These are phyloP conservation scores for Nigrograna mackinnonii DNA, from an alignment of 2,329 filamentous ascomycete species.

Conservation along the genomic window DNA sequence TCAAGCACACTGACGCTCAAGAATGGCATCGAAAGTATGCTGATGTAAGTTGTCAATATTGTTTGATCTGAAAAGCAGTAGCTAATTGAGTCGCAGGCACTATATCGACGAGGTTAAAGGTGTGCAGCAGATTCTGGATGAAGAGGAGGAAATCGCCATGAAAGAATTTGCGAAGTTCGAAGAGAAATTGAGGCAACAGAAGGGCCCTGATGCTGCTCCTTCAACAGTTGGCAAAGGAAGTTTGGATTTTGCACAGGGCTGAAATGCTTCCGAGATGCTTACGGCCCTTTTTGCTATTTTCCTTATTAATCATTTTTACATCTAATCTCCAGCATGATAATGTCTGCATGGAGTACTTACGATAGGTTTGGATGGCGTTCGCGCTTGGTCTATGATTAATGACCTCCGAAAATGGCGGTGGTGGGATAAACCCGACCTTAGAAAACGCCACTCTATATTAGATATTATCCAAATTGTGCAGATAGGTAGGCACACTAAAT, in stretches of 20 bases:
- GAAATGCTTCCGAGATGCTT: not conserved
- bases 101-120: slow-evolving; percentile 95
- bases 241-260: slow-evolving; percentile 53
- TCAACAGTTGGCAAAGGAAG: slow-evolving; percentile 55
- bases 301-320: not conserved
- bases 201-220: slow-evolving; percentile 55
- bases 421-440: too few relatives aligned
- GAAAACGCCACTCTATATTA: too few relatives aligned
- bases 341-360: not conserved
- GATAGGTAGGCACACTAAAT: too few relatives aligned
- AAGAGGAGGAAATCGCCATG: slow-evolving; percentile 86
- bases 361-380: not conserved
- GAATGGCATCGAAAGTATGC: slow-evolving; percentile 97
- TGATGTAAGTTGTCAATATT: slow-evolving; percentile 71
- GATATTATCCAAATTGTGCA: too few relatives aligned
- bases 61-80: not conserved
- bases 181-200: slow-evolving; percentile 72
- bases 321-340: not conserved
- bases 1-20: slow-evolving; percentile 95
- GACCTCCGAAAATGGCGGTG: not conserved
- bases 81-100: slow-evolving; percentile 29
- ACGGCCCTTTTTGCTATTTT: not conserved
- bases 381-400: not conserved
- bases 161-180: slow-evolving; percentile 94
- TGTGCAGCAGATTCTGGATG: slow-evolving; percentile 86